A percentile compares a stretch with the other conserved stretches of the same genome.
phyloP scores from a whole-genome alignment of 257 asterid genomes.

The Solanum dulcamara region DNA sequence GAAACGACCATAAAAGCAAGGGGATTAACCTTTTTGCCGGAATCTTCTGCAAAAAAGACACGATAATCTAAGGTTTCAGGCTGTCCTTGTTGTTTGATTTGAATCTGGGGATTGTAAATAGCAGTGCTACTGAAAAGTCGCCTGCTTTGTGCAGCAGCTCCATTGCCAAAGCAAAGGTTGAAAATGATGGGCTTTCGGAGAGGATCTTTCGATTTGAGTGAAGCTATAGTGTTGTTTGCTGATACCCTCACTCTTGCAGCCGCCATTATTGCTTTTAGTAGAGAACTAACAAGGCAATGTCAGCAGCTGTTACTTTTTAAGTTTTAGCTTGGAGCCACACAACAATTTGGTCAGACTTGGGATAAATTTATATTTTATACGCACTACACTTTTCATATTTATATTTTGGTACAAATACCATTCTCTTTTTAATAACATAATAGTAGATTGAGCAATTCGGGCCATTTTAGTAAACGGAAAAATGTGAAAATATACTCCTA shows the following conservation, averaged over 20 bases:
- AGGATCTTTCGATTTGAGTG: constrained; percentile 26
- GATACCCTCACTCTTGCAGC: constrained; percentile 57
- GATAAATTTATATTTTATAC: too few relatives aligned
- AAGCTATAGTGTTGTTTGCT: constrained; percentile 35
- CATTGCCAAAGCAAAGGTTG: constrained; percentile 15
- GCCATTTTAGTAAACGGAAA: too few relatives aligned
- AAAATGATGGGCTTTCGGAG: constrained; percentile 24
- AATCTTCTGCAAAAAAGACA: constrained; percentile 62
- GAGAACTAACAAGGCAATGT: not conserved
- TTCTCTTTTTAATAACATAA: too few relatives aligned
- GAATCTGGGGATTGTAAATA: constrained; percentile 61
- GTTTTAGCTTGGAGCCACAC: not conserved
- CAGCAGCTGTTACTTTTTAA: not conserved
- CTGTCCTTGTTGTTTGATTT: constrained; percentile 65
- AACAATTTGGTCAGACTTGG: not conserved
- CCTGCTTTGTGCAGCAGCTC: constrained; percentile 23
- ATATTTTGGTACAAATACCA: too few relatives aligned
- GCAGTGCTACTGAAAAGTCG: constrained; percentile 66
- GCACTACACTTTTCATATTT: too few relatives aligned
- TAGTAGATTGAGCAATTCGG: too few relatives aligned
- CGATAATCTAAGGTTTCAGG: constrained; percentile 92
- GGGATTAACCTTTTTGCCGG: constrained; percentile 61
- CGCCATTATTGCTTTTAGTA: constrained; percentile 38
- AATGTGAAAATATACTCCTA: too few relatives aligned
- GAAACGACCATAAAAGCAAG: not conserved